Conservation (phyloP, 495 filamentous ascomycete species). For the Aspergillus leporis region DNA sequence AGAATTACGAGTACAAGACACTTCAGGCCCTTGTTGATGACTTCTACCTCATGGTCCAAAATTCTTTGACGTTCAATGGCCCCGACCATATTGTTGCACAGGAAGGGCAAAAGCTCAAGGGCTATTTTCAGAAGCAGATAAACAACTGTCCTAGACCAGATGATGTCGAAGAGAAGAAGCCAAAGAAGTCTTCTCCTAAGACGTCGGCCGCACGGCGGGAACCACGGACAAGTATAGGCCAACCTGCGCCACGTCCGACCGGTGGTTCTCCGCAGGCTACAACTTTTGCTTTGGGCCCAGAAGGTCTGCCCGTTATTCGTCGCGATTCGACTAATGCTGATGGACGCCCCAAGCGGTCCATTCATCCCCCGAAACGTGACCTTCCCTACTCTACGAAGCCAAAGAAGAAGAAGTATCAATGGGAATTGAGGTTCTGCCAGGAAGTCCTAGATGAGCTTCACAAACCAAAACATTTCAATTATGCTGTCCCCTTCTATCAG, state of each 20-base stretch:
- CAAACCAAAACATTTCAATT: slow-evolving; percentile 65
- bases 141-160: slow-evolving; percentile 47
- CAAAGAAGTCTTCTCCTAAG: slow-evolving; percentile 53
- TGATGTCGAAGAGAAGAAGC: slow-evolving; percentile 62
- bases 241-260: slow-evolving; percentile 31
- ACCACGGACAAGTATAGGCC: slow-evolving; percentile 47
- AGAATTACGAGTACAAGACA: slow-evolving; percentile 61
- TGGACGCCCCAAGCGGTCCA: slow-evolving; percentile 86
- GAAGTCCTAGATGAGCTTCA: slow-evolving; percentile 74
- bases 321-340: slow-evolving; percentile 78
- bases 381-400: slow-evolving; percentile 80
- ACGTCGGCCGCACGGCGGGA: slow-evolving; percentile 53
- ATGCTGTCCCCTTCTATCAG: slow-evolving; percentile 69
- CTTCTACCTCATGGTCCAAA: slow-evolving; percentile 71
- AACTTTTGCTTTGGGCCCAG: slow-evolving; percentile 79
- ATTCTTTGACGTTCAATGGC: slow-evolving; percentile 81
- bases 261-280: slow-evolving; percentile 54
- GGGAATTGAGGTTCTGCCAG: slow-evolving; percentile 88
- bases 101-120: slow-evolving; percentile 61
- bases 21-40: slow-evolving; percentile 69
- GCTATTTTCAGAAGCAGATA: slow-evolving; percentile 61
- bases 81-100: slow-evolving; percentile 66
- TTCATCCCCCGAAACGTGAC: slow-evolving; percentile 89
- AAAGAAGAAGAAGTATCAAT: slow-evolving; percentile 88
- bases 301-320: slow-evolving; percentile 88